These are phyloP conservation scores for Xanthoparmelia taractica DNA, from an alignment of 495 filamentous ascomycete species.

Conservation along the genomic window DNA sequence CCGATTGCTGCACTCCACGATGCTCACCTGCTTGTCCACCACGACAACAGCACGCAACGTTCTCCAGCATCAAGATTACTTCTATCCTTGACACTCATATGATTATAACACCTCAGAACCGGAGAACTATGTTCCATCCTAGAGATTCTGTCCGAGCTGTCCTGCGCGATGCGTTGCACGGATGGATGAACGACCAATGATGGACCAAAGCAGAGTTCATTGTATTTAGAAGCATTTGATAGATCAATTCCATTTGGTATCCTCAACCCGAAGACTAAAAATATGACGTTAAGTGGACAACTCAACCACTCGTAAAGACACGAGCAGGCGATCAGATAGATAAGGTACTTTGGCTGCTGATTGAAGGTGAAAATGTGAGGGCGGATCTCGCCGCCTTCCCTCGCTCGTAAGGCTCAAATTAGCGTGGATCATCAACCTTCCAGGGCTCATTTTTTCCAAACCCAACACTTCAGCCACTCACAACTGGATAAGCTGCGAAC, in stretches of 20 bases:
- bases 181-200: conserved; percentile 12
- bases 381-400: background rate
- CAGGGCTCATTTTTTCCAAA: background rate
- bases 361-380: background rate
- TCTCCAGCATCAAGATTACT: conserved; percentile 1
- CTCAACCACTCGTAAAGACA: background rate
- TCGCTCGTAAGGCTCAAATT: conserved; percentile 2
- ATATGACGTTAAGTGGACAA: background rate
- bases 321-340: background rate
- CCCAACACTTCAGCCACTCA: background rate
- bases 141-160: conserved; percentile 11
- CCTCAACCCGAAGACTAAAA: too few species aligned
- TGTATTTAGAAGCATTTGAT: conserved; percentile 20
- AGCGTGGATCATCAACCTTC: background rate
- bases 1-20: background rate
- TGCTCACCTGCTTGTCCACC: conserved; percentile 5
- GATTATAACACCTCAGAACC: background rate
- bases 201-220: conserved; percentile 1
- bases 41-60: conserved; percentile 5
- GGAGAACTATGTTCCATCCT: background rate
- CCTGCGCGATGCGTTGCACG: background rate
- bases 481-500: background rate
- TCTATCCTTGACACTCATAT: background rate
- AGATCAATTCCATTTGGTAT: conserved; percentile 7
- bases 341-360: background rate